Evolutionary conservation across 2,329 filamentous ascomycete species (phyloP).

Genomic region (Aureobasidium sp.): DNA sequence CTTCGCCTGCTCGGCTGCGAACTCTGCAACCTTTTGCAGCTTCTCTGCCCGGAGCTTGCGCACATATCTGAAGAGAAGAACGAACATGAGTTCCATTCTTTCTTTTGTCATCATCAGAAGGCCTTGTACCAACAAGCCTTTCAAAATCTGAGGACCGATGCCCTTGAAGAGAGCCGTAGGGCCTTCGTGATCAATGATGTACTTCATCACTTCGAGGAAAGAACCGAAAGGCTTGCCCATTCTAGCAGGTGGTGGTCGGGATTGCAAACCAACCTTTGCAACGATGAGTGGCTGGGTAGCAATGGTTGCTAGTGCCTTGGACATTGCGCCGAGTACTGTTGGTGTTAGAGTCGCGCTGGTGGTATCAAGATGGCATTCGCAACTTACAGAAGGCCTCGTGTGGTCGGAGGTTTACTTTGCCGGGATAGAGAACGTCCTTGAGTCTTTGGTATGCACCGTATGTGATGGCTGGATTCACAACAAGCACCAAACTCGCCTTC

Average conservation of each 20-base stretch:
- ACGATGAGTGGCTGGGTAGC: slow-evolving; percentile 93
- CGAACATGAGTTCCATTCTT: slow-evolving; percentile 79
- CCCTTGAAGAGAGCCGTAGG: slow-evolving; percentile 85
- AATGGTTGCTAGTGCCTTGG: slow-evolving; percentile 86
- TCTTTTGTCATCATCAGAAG: slow-evolving; percentile 99
- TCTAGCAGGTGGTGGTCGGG: slow-evolving; percentile 74
- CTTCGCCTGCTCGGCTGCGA: slow-evolving; percentile 52
- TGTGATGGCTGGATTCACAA: slow-evolving; percentile 94
- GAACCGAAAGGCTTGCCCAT: slow-evolving; percentile 88
- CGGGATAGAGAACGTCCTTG: slow-evolving; percentile 67
- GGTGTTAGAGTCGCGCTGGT: background rate
- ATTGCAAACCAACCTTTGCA: slow-evolving; percentile 94
- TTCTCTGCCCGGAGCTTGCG: slow-evolving; percentile 61
- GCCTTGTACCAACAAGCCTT: slow-evolving; percentile 88
- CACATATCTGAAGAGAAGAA: slow-evolving; percentile 77
- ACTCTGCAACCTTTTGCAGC: slow-evolving; percentile 56
- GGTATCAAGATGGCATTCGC: no score
- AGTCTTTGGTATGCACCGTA: slow-evolving; percentile 94
- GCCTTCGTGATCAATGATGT: slow-evolving; percentile 86
- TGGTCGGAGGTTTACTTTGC: slow-evolving; percentile 64
- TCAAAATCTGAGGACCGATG: slow-evolving; percentile 86
- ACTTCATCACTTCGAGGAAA: slow-evolving; percentile 90
- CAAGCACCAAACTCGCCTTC: slow-evolving; percentile 90
- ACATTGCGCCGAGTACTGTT: slow-evolving; percentile 75
- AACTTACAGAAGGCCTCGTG: slow-evolving; percentile 86